Conservation (phyloP, 108 stramenopile genomes). For the Schizochytrium sp. region DNA sequence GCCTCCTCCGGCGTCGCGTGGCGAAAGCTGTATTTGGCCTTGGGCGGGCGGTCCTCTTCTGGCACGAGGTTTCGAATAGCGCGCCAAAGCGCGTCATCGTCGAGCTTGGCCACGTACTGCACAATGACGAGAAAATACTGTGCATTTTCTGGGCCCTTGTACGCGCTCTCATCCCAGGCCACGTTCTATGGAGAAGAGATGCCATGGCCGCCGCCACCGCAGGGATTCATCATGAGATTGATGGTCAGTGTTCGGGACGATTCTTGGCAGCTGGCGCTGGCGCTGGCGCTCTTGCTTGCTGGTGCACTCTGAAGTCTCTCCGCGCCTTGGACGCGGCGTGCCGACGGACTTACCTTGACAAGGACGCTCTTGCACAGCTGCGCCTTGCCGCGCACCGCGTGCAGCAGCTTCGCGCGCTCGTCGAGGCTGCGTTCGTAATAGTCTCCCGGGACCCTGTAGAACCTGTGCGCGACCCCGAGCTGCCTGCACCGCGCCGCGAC, state of each 20-base stretch:
- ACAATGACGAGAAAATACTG: neutral
- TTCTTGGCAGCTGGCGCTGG: neutral
- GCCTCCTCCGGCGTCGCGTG: neutral
- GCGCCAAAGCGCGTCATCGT: neutral
- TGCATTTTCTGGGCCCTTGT: neutral
- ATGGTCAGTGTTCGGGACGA: neutral
- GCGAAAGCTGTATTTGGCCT: neutral
- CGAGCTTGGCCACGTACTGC: constrained; percentile 2
- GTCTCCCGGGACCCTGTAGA: neutral
- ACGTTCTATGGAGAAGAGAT: neutral
- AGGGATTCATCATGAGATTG: neutral
- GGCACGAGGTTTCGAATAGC: neutral
- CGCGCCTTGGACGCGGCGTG: neutral
- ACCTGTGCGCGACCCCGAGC: neutral
- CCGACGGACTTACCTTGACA: neutral
- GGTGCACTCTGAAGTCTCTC: neutral
- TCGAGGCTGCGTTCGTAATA: neutral
- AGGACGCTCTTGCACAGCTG: neutral
- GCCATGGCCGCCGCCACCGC: neutral
- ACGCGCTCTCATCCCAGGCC: neutral
- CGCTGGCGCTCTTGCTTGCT: too few relatives aligned
- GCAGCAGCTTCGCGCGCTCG: neutral
- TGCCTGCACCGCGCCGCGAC: neutral
- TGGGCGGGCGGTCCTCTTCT: neutral
- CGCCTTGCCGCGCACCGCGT: neutral